phyloP scores from a whole-genome alignment of 176 grass and related monocot species.

The Canna indica region DNA sequence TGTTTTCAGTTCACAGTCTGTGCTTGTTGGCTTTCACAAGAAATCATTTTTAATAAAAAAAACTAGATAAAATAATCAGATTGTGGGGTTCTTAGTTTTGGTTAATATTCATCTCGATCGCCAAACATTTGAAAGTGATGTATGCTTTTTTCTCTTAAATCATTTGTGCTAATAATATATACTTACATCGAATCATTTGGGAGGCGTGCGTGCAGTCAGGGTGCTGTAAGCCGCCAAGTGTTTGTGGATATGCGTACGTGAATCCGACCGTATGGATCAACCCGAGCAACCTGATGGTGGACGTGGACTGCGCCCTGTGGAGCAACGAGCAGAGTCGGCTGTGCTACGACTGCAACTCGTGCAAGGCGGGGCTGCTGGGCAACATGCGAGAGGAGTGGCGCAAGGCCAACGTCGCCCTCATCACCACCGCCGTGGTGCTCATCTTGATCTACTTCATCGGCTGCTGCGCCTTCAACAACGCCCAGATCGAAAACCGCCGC shows the following conservation, averaged over 20 bases:
- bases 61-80: no score
- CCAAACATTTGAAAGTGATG: no score
- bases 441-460: constrained; percentile 78
- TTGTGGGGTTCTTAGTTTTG: no score
- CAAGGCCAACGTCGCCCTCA: constrained; percentile 53
- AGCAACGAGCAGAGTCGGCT: constrained; percentile 67
- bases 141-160: no score
- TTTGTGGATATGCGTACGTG: constrained; percentile 61
- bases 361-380: constrained; percentile 73
- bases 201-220: constrained; percentile 36
- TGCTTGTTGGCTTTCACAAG: no score
- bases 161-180: background rate
- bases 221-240: constrained; percentile 87
- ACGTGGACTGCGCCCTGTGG: constrained; percentile 60
- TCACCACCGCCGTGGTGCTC: constrained; percentile 53
- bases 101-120: no score
- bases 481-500: constrained; percentile 77
- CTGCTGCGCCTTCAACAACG: constrained; percentile 90
- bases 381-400: constrained; percentile 65
- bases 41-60: no score
- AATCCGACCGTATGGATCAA: constrained; percentile 63
- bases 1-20: no score
- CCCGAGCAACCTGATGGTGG: constrained; percentile 47
- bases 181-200: background rate
- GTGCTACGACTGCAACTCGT: constrained; percentile 67